Conservation (phyloP, 2,329 filamentous ascomycete species). For the Colletotrichum scovillei region DNA sequence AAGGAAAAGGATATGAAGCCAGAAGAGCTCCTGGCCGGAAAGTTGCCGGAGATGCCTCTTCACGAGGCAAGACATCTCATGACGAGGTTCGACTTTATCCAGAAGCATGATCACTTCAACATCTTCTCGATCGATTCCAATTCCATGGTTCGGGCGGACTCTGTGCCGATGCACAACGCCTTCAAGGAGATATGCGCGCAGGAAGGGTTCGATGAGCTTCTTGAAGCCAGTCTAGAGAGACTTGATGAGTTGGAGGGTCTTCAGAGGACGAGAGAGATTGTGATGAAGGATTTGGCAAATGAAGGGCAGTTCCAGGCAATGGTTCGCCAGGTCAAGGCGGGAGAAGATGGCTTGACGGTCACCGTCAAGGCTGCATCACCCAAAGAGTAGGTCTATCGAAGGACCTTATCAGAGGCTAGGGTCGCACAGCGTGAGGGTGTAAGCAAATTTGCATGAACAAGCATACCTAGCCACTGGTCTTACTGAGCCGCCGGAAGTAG, state of each 20-base stretch:
- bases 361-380: background rate
- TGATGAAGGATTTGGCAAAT: slow-evolving; percentile 57
- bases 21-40: slow-evolving; percentile 46
- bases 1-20: slow-evolving; percentile 50
- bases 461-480: background rate
- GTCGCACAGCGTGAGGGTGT: background rate
- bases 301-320: slow-evolving; percentile 2
- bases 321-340: background rate
- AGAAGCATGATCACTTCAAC: slow-evolving; percentile 66
- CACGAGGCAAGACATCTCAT: slow-evolving; percentile 63
- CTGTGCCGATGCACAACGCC: slow-evolving; percentile 68
- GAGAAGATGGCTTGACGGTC: background rate
- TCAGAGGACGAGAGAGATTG: slow-evolving; percentile 65
- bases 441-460: background rate
- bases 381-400: background rate
- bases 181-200: slow-evolving; percentile 63
- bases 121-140: slow-evolving; percentile 68
- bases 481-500: background rate
- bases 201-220: slow-evolving; percentile 62
- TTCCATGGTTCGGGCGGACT: slow-evolving; percentile 66
- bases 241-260: slow-evolving; percentile 65
- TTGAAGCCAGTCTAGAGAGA: slow-evolving; percentile 63
- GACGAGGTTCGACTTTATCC: slow-evolving; percentile 68
- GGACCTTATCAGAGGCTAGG: background rate
- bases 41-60: slow-evolving; percentile 62